Conservation (phyloP, 768 basidiomycete species). For the Chalciporus sphaerocephalus region DNA sequence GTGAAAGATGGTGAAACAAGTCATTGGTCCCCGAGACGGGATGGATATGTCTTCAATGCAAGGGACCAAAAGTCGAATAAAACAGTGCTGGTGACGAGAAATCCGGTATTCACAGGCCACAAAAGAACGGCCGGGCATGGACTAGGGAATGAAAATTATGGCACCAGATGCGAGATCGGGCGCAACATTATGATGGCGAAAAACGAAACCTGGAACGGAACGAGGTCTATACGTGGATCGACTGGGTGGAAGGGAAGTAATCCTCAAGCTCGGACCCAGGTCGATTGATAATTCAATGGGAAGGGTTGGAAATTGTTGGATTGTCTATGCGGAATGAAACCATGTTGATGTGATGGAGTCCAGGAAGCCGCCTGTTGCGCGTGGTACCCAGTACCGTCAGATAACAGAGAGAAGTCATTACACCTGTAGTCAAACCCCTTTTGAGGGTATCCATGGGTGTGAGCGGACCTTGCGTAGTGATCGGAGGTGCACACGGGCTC, state of each 20-base stretch:
- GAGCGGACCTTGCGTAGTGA: conserved; percentile 42
- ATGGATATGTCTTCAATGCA: conserved; percentile 58
- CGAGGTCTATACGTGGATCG: conserved; percentile 26
- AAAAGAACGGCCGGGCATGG: conserved; percentile 32
- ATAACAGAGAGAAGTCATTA: conserved; percentile 42
- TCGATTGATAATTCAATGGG: conserved; percentile 43
- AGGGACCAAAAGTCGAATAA: conserved; percentile 25
- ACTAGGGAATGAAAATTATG: conserved; percentile 40
- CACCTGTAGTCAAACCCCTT: conserved; percentile 51
- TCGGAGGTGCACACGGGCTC: conserved; percentile 56
- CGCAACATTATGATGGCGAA: conserved; percentile 30
- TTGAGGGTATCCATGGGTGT: conserved; percentile 59
- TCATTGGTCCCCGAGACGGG: conserved; percentile 49
- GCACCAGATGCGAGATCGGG: conserved; percentile 32
- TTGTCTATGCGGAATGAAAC: conserved; percentile 40
- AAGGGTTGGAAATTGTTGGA: conserved; percentile 41
- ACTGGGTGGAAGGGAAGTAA: conserved; percentile 4
- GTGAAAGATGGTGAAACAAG: conserved; percentile 27
- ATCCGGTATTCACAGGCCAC: conserved; percentile 36
- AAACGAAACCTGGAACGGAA: conserved; percentile 16
- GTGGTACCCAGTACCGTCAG: conserved; percentile 38
- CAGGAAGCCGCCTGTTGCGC: conserved; percentile 40
- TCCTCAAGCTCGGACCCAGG: conserved; percentile 48
- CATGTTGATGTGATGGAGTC: conserved; percentile 39
- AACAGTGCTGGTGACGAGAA: conserved; percentile 21